These are phyloP conservation scores for Volvox africanus DNA, from an alignment of 139 green algal species.

Conservation along the genomic window DNA sequence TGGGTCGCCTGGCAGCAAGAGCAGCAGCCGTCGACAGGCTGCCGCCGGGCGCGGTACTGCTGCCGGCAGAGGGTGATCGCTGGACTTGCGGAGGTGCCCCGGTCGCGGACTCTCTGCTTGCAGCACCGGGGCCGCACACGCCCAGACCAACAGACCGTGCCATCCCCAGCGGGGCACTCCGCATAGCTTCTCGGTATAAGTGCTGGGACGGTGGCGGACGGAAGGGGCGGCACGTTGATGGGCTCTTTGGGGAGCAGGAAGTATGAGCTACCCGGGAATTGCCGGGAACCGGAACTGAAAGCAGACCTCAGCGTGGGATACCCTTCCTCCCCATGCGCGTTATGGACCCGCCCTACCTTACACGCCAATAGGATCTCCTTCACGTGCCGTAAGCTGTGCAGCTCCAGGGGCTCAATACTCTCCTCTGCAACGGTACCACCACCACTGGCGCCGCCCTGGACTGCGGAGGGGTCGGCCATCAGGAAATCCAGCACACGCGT, in stretches of 20 bases:
- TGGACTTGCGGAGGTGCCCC: not conserved
- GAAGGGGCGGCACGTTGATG: too few species aligned
- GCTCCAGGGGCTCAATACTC: slow-evolving; percentile 52
- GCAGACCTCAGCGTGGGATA: too few species aligned
- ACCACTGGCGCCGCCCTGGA: not conserved
- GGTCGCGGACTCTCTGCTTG: too few species aligned
- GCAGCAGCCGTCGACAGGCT: not conserved
- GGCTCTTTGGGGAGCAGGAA: too few species aligned
- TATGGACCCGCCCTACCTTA: not conserved
- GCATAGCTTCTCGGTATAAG: slow-evolving; percentile 1
- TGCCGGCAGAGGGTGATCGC: not conserved
- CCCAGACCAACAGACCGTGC: too few species aligned
- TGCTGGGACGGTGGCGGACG: not conserved
- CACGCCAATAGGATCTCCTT: slow-evolving; percentile 58
- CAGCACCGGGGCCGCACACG: not conserved
- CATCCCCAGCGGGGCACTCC: not conserved
- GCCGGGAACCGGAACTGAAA: too few species aligned
- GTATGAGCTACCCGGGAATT: too few species aligned
- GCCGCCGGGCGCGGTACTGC: not conserved
- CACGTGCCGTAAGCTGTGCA: slow-evolving; percentile 60
- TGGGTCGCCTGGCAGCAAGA: not conserved
- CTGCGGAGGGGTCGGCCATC: not conserved
- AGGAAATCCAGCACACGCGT: slow-evolving; percentile 51
- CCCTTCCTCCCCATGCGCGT: too few species aligned
- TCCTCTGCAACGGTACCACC: slow-evolving; percentile 27